Percentiles rank a stretch among this genome's conserved stretches.
phyloP scores from a whole-genome alignment of 1,284 basidiomycete species.

The Cutaneotrichosporon dermatis region DNA sequence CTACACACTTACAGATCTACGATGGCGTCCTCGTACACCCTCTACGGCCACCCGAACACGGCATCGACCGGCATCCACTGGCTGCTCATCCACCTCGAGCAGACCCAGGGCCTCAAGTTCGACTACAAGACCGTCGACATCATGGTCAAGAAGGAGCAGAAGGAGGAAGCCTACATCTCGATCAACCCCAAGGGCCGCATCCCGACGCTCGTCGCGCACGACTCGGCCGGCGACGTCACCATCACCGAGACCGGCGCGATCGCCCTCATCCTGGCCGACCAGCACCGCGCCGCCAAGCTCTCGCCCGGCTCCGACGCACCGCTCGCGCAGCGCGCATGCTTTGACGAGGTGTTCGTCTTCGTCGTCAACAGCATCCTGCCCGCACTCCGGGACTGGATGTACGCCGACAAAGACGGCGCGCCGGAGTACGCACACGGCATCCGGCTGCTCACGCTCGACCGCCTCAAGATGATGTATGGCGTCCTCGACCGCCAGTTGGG shows the following conservation, averaged over 20 bases:
- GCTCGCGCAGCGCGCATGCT: slow-evolving; percentile 7
- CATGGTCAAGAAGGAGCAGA: slow-evolving; percentile 17
- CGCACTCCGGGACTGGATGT: slow-evolving; percentile 28
- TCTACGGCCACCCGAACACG: slow-evolving; percentile 22
- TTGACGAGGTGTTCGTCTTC: slow-evolving; percentile 21
- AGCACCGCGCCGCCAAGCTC: slow-evolving; percentile 12
- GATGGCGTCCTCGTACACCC: slow-evolving; percentile 15
- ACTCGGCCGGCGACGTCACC: neutral
- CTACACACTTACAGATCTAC: neutral
- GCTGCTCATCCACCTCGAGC: slow-evolving; percentile 25
- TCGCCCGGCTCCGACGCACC: slow-evolving; percentile 8
- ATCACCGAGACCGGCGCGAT: slow-evolving; percentile 25
- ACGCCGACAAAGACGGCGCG: slow-evolving; percentile 19
- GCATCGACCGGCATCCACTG: slow-evolving; percentile 23
- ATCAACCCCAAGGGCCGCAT: slow-evolving; percentile 28
- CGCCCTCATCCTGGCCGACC: slow-evolving; percentile 20
- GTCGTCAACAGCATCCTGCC: slow-evolving; percentile 25
- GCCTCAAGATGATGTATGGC: slow-evolving; percentile 6
- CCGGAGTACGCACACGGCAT: slow-evolving; percentile 7
- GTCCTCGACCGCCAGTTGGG: slow-evolving; percentile 4
- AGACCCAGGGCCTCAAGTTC: slow-evolving; percentile 11
- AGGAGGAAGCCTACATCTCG: slow-evolving; percentile 15
- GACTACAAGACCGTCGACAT: slow-evolving; percentile 13
- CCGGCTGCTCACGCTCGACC: slow-evolving; percentile 12
- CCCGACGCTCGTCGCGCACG: slow-evolving; percentile 17